Conservation (phyloP, 1,284 basidiomycete genomes). For the Inonotus hispidus region DNA sequence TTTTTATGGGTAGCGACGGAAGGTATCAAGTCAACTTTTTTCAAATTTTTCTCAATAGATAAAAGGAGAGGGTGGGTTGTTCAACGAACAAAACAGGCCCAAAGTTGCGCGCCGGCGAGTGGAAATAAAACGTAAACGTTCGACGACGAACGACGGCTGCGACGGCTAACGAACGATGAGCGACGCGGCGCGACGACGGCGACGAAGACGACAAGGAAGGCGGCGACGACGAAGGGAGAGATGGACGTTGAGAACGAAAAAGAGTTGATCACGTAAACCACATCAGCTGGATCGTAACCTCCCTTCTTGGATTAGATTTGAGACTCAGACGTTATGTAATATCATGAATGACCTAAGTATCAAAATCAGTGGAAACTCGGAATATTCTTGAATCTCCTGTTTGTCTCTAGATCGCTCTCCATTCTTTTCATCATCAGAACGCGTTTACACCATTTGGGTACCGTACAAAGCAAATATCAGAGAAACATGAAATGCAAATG, state of each 20-base stretch:
- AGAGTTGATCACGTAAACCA: neutral
- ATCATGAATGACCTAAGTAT: no score
- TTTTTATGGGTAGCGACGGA: constrained; percentile 8
- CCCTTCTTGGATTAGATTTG: neutral
- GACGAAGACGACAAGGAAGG: constrained; percentile 12
- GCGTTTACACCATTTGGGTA: neutral
- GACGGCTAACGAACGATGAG: neutral
- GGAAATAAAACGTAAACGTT: neutral
- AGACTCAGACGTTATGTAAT: constrained; percentile 1
- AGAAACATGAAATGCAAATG: neutral
- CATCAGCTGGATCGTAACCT: neutral
- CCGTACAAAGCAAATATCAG: neutral
- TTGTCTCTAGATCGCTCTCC: neutral
- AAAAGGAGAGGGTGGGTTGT: constrained; percentile 4
- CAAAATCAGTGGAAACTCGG: no score
- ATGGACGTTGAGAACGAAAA: constrained; percentile 16
- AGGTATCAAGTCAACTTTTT: neutral
- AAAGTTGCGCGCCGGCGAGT: constrained; percentile 1
- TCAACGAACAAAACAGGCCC: constrained; percentile 13
- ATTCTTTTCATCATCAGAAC: neutral
- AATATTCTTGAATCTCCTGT: neutral
- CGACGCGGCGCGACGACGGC: constrained; percentile 2
- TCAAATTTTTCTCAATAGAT: neutral
- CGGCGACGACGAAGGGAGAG: constrained; percentile 10
- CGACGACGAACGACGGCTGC: constrained; percentile 1